These are phyloP conservation scores for Asterionellopsis glacialis DNA, from an alignment of 108 stramenopile genomes.

Conservation along the genomic window DNA sequence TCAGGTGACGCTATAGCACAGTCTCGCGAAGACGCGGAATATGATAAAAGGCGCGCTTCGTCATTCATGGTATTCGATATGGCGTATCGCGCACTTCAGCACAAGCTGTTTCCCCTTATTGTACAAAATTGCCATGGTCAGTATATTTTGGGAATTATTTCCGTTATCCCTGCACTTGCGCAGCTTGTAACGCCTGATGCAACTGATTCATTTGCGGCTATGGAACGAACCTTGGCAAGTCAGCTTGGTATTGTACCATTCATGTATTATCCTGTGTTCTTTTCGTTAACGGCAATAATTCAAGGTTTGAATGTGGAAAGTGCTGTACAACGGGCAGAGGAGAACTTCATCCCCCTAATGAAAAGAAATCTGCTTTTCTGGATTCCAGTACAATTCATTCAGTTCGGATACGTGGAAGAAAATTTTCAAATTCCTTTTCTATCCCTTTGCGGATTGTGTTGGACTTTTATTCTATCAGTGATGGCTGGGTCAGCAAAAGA, in stretches of 20 bases:
- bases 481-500: slow-evolving; percentile 56
- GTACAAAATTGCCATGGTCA: slow-evolving; percentile 50
- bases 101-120: slow-evolving; percentile 54
- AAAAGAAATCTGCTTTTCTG: slow-evolving; percentile 67
- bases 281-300: slow-evolving; percentile 41
- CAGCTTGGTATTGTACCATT: slow-evolving; percentile 71
- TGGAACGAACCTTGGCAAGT: slow-evolving; percentile 63
- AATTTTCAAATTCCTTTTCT: slow-evolving; percentile 72
- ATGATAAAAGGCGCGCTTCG: slow-evolving; percentile 39
- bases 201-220: slow-evolving; percentile 13
- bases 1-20: slow-evolving; percentile 66
- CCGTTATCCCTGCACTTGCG: slow-evolving; percentile 1
- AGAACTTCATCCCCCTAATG: slow-evolving; percentile 68
- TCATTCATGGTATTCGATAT: slow-evolving; percentile 68
- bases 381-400: slow-evolving; percentile 72
- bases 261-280: slow-evolving; percentile 71
- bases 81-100: slow-evolving; percentile 61
- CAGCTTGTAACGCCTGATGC: slow-evolving; percentile 13
- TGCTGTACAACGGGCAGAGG: slow-evolving; percentile 40
- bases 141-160: slow-evolving; percentile 20
- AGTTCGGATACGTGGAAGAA: slow-evolving; percentile 58
- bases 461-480: slow-evolving; percentile 58
- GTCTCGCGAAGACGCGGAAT: slow-evolving; percentile 30
- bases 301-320: slow-evolving; percentile 41
- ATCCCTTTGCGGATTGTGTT: slow-evolving; percentile 45